phyloP scores from a whole-genome alignment of 345 rosid species.

The Lenwebbia sp. region DNA sequence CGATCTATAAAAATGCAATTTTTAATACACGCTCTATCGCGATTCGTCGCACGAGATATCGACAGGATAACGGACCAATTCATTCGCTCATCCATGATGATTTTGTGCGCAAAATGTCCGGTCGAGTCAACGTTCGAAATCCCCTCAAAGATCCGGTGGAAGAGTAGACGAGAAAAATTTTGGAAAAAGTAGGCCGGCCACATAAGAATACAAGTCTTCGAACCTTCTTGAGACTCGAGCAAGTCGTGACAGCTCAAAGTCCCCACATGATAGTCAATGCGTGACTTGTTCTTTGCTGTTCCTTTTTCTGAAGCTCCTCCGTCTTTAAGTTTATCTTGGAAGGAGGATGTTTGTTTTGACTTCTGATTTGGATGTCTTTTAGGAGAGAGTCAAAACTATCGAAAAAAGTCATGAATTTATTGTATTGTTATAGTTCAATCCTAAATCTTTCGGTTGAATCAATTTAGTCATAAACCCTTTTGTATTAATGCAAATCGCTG shows the following conservation, averaged over 20 bases:
- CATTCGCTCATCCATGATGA: neutral
- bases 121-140: neutral
- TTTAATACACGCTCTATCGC: accelerated
- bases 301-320: neutral
- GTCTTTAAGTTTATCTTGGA: neutral
- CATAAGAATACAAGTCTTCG: neutral
- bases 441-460: too few species aligned
- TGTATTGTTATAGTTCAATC: too few species aligned
- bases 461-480: too few species aligned
- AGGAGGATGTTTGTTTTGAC: neutral
- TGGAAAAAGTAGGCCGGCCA: neutral
- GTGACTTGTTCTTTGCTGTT: neutral
- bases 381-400: too few species aligned
- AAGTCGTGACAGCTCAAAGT: neutral
- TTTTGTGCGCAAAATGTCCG: neutral
- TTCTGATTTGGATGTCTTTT: neutral
- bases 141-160: neutral
- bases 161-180: neutral
- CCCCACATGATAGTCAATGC: neutral
- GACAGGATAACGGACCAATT: neutral
- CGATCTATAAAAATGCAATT: neutral
- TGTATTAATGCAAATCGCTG: too few species aligned
- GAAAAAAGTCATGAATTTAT: too few species aligned
- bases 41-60: neutral
- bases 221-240: neutral